These are phyloP conservation scores for Xylaria scruposa DNA, from an alignment of 495 filamentous ascomycete genomes.

Conservation along the genomic window DNA sequence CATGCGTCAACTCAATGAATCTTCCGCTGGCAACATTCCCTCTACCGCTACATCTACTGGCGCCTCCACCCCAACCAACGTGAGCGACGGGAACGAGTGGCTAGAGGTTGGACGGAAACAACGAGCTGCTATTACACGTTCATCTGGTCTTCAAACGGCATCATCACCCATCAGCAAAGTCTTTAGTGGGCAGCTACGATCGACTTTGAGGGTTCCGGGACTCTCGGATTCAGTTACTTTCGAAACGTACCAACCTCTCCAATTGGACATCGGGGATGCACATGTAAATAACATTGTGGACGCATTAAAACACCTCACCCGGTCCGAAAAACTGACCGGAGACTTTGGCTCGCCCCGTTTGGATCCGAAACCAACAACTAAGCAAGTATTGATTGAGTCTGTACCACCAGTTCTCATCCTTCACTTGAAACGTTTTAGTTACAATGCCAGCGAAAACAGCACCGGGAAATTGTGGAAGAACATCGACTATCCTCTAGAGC, in stretches of 20 bases:
- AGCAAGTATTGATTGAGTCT: slow-evolving; percentile 94
- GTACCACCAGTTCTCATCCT: slow-evolving; percentile 91
- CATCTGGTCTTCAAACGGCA: slow-evolving; percentile 73
- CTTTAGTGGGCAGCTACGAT: slow-evolving; percentile 90
- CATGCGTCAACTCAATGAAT: slow-evolving; percentile 60
- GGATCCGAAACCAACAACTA: slow-evolving; percentile 77
- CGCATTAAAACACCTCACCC: slow-evolving; percentile 83
- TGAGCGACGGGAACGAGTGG: slow-evolving; percentile 70
- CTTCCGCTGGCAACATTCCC: slow-evolving; percentile 50
- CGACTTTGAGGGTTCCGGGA: slow-evolving; percentile 85
- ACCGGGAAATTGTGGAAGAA: slow-evolving; percentile 99
- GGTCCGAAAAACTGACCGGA: slow-evolving; percentile 81
- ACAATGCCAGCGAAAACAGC: slow-evolving; percentile 80
- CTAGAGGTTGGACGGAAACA: slow-evolving; percentile 94
- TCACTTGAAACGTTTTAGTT: slow-evolving; percentile 97
- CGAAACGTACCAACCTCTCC: slow-evolving; percentile 92
- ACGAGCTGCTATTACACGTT: slow-evolving; percentile 82
- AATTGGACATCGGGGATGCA: slow-evolving; percentile 88
- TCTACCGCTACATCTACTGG: slow-evolving; percentile 45
- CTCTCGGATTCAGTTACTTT: slow-evolving; percentile 88
- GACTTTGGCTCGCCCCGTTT: slow-evolving; percentile 86
- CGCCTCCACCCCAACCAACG: slow-evolving; percentile 48
- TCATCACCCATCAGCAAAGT: slow-evolving; percentile 91
- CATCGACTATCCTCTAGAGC: slow-evolving; percentile 90
- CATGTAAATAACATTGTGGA: slow-evolving; percentile 90